phyloP scores from a whole-genome alignment of 2,329 filamentous ascomycete species.

The Mycosphaerella sp. region DNA sequence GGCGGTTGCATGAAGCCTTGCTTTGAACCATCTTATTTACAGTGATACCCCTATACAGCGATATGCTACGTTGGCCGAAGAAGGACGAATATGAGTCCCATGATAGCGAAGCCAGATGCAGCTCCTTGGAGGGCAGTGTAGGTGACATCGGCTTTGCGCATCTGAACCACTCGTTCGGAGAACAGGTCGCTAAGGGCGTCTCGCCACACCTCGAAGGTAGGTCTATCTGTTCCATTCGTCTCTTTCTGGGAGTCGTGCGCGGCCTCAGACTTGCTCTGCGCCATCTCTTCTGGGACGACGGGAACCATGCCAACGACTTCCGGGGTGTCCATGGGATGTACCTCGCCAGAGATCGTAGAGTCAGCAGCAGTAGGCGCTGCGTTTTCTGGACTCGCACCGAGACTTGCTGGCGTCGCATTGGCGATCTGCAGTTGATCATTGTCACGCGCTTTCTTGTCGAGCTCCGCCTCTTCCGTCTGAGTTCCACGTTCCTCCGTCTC shows the following conservation, averaged over 20 bases:
- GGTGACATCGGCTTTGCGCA: constrained; percentile 44
- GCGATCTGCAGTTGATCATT: no score
- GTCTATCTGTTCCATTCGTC: neutral
- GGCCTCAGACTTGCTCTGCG: neutral
- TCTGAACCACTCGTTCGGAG: constrained; percentile 41
- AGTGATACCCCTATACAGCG: constrained; percentile 9
- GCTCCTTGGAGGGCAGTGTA: constrained; percentile 42
- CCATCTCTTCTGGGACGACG: neutral
- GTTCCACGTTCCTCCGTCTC: constrained; percentile 17
- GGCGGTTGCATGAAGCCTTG: neutral
- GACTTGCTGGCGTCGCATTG: neutral
- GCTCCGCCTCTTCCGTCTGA: constrained; percentile 23
- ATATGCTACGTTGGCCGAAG: constrained; percentile 28
- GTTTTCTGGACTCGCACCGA: constrained; percentile 1
- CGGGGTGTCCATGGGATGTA: constrained; percentile 24
- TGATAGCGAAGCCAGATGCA: constrained; percentile 37
- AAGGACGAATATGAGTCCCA: constrained; percentile 34
- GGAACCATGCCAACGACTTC: constrained; percentile 16
- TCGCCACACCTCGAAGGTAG: constrained; percentile 17
- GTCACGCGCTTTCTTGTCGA: neutral
- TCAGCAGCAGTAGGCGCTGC: constrained; percentile 9
- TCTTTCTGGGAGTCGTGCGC: neutral
- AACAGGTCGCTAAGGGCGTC: constrained; percentile 32
- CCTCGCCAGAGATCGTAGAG: constrained; percentile 20
- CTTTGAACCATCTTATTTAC: neutral